phyloP scores from a whole-genome alignment of 2,329 filamentous ascomycete species.

The Clonostachys solani region DNA sequence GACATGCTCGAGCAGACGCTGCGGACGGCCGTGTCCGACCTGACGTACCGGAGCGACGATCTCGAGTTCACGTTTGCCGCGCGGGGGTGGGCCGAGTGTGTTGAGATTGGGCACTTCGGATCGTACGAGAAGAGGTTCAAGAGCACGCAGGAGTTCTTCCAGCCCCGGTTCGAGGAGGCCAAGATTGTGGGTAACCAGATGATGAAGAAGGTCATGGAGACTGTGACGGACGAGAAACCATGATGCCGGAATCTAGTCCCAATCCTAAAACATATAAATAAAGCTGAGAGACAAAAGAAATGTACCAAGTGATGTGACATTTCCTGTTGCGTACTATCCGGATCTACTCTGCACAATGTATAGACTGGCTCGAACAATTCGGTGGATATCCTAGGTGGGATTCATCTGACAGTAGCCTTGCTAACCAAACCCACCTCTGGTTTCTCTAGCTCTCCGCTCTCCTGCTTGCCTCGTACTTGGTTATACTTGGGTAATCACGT shows the following conservation, averaged over 20 bases:
- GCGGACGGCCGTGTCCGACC: slow-evolving; percentile 81
- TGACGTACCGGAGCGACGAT: slow-evolving; percentile 91
- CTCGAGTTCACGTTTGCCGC: slow-evolving; percentile 98
- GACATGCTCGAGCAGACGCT: slow-evolving; percentile 80
- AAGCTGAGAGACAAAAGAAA: no score
- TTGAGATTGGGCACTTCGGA: slow-evolving; percentile 86
- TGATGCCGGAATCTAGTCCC: no score
- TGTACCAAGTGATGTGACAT: no score
- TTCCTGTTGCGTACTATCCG: no score
- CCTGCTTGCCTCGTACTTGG: background rate
- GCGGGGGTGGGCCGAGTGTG: slow-evolving; percentile 91
- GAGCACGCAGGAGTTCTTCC: slow-evolving; percentile 86
- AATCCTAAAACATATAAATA: no score
- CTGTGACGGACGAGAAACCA: slow-evolving; percentile 42
- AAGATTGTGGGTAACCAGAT: slow-evolving; percentile 89
- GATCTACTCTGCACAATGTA: background rate
- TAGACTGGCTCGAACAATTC: background rate
- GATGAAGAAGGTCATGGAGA: slow-evolving; percentile 92
- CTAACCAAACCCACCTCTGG: no score
- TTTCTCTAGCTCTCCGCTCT: background rate
- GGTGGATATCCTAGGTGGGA: background rate
- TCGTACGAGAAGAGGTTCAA: slow-evolving; percentile 90
- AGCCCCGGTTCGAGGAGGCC: slow-evolving; percentile 83
- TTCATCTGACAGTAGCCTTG: no score
- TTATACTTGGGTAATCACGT: slow-evolving; percentile 30